A percentile compares a stretch with the other conserved stretches of the same genome.
These are phyloP conservation scores for Nannizzia gypsea DNA, from an alignment of 2,329 filamentous ascomycete genomes.

Conservation along the genomic window DNA sequence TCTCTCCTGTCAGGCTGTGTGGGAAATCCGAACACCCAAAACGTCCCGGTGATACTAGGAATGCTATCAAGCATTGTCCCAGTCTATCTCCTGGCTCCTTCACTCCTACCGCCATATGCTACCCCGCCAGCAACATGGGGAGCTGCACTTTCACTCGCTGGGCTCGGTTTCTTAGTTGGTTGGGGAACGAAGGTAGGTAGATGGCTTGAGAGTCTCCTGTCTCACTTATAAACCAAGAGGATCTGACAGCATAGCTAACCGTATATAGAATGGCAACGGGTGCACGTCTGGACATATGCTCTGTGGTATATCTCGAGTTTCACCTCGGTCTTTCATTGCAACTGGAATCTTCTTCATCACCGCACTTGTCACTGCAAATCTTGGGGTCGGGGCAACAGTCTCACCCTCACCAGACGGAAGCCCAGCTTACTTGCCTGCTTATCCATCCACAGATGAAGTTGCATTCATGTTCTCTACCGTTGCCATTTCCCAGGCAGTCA, in stretches of 20 bases:
- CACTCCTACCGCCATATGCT: constrained; percentile 35
- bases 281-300: constrained; percentile 48
- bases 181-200: constrained; percentile 45
- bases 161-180: constrained; percentile 36
- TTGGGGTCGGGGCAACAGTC: constrained; percentile 25
- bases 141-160: constrained; percentile 29
- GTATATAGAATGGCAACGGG: constrained; percentile 33
- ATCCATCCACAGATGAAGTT: constrained; percentile 29
- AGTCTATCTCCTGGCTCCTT: constrained; percentile 33
- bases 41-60: constrained; percentile 36
- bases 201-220: background rate
- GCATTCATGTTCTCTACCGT: constrained; percentile 26
- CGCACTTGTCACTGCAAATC: constrained; percentile 34
- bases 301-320: constrained; percentile 41
- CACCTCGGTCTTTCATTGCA: constrained; percentile 39
- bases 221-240: background rate
- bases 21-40: constrained; percentile 30
- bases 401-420: constrained; percentile 26
- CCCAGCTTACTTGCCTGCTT: constrained; percentile 39
- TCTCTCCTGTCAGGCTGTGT: constrained; percentile 36
- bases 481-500: constrained; percentile 22
- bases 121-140: constrained; percentile 24
- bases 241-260: constrained; percentile 2
- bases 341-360: constrained; percentile 35
- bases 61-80: constrained; percentile 35